Percentiles rank a stretch among this genome's conserved stretches.
phyloP scores from a whole-genome alignment of 2,329 filamentous ascomycete genomes.

The Fusarium staphyleae region DNA sequence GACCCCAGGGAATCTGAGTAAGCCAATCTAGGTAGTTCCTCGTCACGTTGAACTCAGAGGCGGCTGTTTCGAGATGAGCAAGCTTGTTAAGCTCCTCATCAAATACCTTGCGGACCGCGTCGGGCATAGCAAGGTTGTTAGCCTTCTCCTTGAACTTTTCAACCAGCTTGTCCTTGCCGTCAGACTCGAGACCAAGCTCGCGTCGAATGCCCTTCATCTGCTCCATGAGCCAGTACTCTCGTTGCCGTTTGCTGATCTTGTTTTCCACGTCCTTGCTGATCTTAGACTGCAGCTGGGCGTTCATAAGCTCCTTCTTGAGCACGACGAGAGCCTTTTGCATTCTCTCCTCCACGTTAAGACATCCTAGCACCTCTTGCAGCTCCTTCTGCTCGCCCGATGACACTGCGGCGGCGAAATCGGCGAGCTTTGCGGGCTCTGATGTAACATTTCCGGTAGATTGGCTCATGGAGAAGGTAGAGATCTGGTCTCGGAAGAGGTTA shows the following conservation, averaged over 20 bases:
- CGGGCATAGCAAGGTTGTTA: slow-evolving; percentile 92
- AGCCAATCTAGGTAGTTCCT: slow-evolving; percentile 99
- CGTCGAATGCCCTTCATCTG: slow-evolving; percentile 99
- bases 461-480: slow-evolving; percentile 95
- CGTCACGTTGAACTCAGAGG: slow-evolving; percentile 98
- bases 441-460: slow-evolving; percentile 94
- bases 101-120: slow-evolving; percentile 95
- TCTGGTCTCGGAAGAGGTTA: slow-evolving; percentile 94
- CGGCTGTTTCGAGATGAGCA: slow-evolving; percentile 90
- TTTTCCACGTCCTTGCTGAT: slow-evolving; percentile 97
- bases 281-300: slow-evolving; percentile 94
- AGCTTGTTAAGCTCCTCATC: slow-evolving; percentile 98
- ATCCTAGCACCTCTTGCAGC: slow-evolving; percentile 88
- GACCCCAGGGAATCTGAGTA: slow-evolving; percentile 97
- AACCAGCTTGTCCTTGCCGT: slow-evolving; percentile 97
- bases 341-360: slow-evolving; percentile 89
- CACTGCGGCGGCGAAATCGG: slow-evolving; percentile 95
- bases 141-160: slow-evolving; percentile 98
- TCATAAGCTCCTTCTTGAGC: slow-evolving; percentile 98
- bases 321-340: slow-evolving; percentile 91
- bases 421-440: slow-evolving; percentile 91
- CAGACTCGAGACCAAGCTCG: slow-evolving; percentile 94
- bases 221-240: slow-evolving; percentile 99
- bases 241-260: slow-evolving; percentile 95
- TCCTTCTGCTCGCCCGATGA: slow-evolving; percentile 93